Evolutionary conservation across 768 basidiomycete species (phyloP).

Genomic region (Fomitopsis serialis): DNA sequence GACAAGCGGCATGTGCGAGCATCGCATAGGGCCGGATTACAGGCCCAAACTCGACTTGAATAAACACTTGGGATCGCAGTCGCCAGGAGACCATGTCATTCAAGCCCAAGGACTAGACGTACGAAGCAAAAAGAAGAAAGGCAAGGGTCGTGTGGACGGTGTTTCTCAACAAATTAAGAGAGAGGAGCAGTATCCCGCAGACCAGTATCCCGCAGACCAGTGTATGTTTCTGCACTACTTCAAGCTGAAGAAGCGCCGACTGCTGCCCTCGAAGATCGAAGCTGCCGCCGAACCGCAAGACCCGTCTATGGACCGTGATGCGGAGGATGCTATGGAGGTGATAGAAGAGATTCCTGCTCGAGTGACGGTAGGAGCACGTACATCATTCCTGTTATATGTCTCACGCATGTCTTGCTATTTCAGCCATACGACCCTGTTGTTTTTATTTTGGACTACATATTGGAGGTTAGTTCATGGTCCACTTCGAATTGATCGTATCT

Average conservation of each 20-base stretch:
- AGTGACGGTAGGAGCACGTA: background rate
- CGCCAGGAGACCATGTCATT: background rate
- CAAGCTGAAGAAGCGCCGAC: constrained; percentile 7
- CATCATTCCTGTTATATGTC: background rate
- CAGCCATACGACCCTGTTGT: constrained; percentile 10
- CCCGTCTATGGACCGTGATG: background rate
- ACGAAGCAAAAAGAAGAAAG: background rate
- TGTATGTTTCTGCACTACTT: constrained; percentile 14
- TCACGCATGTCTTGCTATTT: background rate
- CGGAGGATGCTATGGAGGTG: background rate
- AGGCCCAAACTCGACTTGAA: background rate
- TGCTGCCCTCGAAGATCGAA: background rate
- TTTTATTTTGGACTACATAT: constrained; percentile 11
- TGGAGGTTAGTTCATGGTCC: background rate
- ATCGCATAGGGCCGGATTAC: background rate
- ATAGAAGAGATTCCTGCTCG: background rate
- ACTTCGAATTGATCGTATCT: background rate
- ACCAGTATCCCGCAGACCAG: background rate
- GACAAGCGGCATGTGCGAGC: background rate
- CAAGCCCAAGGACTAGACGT: background rate
- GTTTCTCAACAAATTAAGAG: background rate
- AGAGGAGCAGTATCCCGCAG: background rate
- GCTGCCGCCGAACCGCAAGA: constrained; percentile 11
- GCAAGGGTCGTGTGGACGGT: background rate
- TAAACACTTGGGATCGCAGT: too few species aligned